A percentile compares a stretch with the other conserved stretches of the same genome.
Conservation (phyloP, 2,329 filamentous ascomycete species). For the Aureobasidium sp. region DNA sequence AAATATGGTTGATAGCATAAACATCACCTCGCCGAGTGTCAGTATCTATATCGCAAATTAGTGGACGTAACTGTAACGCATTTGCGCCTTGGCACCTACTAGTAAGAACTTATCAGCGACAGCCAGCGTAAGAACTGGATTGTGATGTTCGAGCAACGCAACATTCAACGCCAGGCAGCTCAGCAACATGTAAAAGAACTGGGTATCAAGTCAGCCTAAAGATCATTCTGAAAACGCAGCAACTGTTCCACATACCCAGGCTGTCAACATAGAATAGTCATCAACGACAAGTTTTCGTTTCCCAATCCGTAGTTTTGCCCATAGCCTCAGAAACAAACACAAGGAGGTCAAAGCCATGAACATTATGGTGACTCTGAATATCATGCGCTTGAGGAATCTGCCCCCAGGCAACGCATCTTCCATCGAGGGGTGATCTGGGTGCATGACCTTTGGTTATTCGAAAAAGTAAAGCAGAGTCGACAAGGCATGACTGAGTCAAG, state of each 20-base stretch:
- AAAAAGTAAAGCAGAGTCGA: neutral
- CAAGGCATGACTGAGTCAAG: neutral
- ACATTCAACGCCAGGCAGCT: neutral
- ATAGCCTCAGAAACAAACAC: neutral
- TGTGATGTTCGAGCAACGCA: neutral
- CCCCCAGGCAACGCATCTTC: neutral
- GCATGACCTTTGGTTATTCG: neutral
- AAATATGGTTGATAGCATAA: conserved; percentile 34
- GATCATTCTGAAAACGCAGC: neutral
- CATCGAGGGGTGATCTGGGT: neutral
- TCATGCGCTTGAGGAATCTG: neutral
- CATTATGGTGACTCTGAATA: neutral
- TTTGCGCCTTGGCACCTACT: neutral
- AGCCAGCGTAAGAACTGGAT: neutral
- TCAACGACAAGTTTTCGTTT: neutral
- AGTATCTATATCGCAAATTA: neutral
- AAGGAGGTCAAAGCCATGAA: neutral
- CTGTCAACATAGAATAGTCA: neutral
- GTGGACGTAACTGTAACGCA: neutral
- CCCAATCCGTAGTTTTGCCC: neutral
- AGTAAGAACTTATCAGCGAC: conserved; percentile 1
- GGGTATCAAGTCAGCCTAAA: neutral
- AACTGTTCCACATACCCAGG: neutral
- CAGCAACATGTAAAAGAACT: conserved; percentile 5
- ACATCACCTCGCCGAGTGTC: conserved; percentile 21